phyloP scores from a whole-genome alignment of 345 rosid genomes.

The Luvunga scandens region DNA sequence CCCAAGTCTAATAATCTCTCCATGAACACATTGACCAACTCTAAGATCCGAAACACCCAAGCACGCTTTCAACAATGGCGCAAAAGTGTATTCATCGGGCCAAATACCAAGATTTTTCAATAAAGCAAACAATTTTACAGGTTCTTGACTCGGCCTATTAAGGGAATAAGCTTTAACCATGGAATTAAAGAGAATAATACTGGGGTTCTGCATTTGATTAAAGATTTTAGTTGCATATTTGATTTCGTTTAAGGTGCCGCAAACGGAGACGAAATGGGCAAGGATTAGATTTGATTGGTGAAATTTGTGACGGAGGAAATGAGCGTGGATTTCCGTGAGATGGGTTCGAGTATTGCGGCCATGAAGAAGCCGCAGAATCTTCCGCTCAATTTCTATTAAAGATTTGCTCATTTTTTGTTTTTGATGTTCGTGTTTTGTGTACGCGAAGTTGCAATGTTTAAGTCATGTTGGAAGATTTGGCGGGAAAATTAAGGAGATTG shows the following conservation, averaged over 20 bases:
- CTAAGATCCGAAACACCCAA: constrained; percentile 31
- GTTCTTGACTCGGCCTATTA: constrained; percentile 43
- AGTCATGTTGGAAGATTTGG: no score
- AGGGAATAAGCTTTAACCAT: constrained; percentile 64
- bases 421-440: background rate
- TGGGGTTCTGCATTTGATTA: constrained; percentile 43
- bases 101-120: constrained; percentile 54
- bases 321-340: constrained; percentile 67
- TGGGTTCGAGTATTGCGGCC: constrained; percentile 51
- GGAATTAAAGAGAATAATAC: constrained; percentile 53
- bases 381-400: constrained; percentile 38
- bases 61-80: constrained; percentile 69
- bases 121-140: constrained; percentile 41
- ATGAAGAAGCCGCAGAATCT: constrained; percentile 58
- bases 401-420: constrained; percentile 26
- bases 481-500: no score
- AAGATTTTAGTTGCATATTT: constrained; percentile 48
- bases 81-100: constrained; percentile 70
- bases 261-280: constrained; percentile 69
- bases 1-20: constrained; percentile 47
- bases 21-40: constrained; percentile 49
- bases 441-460: no score
- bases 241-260: constrained; percentile 48
- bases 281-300: constrained; percentile 55
- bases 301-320: constrained; percentile 56